Base-by-base conservation (phyloP, 192 early-diverging fungal genomes). In the Gorgonomyces haynaldii region DNA sequence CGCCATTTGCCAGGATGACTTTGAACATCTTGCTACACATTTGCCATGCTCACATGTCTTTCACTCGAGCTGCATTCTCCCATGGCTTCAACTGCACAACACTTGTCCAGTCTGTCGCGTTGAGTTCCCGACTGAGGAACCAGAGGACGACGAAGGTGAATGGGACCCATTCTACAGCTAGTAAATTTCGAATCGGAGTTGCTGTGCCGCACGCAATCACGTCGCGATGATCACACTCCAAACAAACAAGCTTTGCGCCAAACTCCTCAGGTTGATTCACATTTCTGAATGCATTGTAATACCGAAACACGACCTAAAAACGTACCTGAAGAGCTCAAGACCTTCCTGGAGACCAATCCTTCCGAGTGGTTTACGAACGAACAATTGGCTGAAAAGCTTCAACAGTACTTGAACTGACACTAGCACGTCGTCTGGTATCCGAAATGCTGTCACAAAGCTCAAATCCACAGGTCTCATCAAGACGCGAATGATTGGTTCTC, bases 11-110 rank as follows among this genome's bases (percentile, higher is more conserved):
- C 41, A 51, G 5, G 61, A 64, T 13, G 20, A 9, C 31, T 38
- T 5, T 41, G 27, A 8, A 15, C 12, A 19, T 5, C n/a, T 24
- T 1, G 21, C 61, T 9, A 42, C 24, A 12, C 34, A 23, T 20
- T 28, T 65, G 15, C 56, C 62, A 1, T 65, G 62, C 47, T 13
- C 27, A 10, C 64, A 66, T 29, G 28, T 19, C 1, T 66, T 56
- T 21, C 64, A 66, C 23, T 25, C 20, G 1, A 40, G 41, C 4
- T 66, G 64, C 27, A 61, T 66, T 15, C 24, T 42, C 10, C 58
- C 64, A 10, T 66, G 64, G 64, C 36, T 66, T 3, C 41, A 56
- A 38, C 52, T 66, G 28, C 64, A 66, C 40, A 66, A 66, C 41
- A 66, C 64, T 27, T 66, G 64, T 46, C 64, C 64, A 7, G 42